Evolutionary conservation across 257 asterid genomes (phyloP).

Genomic region (Verbascum thapsus): DNA sequence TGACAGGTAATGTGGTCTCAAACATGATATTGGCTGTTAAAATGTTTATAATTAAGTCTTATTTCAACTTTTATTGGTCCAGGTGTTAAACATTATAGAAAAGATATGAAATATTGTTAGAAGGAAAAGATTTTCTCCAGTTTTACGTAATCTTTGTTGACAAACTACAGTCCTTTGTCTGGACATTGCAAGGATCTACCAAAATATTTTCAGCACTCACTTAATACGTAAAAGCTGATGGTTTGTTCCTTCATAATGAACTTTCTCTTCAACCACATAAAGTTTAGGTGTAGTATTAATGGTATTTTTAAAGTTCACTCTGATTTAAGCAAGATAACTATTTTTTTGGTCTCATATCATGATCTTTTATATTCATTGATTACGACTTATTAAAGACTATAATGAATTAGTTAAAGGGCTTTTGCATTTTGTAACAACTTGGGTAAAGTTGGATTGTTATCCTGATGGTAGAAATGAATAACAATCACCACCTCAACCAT

Average conservation of each 20-base stretch:
- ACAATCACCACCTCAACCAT: neutral
- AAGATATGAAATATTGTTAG: neutral
- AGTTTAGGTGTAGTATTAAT: neutral
- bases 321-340: slow-evolving; percentile 3
- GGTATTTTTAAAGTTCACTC: neutral
- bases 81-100: slow-evolving; percentile 13
- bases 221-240: neutral
- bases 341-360: neutral
- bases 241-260: neutral
- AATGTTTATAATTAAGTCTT: slow-evolving; percentile 2
- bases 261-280: neutral
- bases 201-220: neutral
- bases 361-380: neutral
- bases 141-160: neutral
- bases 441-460: slow-evolving; percentile 8
- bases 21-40: neutral
- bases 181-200: neutral
- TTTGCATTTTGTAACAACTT: slow-evolving; percentile 3
- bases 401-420: neutral
- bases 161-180: slow-evolving; percentile 8
- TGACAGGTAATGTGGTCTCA: slow-evolving; percentile 57
- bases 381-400: neutral
- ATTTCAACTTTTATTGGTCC: neutral
- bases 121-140: slow-evolving; percentile 1
- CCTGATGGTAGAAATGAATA: slow-evolving; percentile 1